phyloP scores from a whole-genome alignment of 2,329 filamentous ascomycete species.

The Huntiella moniliformis region DNA sequence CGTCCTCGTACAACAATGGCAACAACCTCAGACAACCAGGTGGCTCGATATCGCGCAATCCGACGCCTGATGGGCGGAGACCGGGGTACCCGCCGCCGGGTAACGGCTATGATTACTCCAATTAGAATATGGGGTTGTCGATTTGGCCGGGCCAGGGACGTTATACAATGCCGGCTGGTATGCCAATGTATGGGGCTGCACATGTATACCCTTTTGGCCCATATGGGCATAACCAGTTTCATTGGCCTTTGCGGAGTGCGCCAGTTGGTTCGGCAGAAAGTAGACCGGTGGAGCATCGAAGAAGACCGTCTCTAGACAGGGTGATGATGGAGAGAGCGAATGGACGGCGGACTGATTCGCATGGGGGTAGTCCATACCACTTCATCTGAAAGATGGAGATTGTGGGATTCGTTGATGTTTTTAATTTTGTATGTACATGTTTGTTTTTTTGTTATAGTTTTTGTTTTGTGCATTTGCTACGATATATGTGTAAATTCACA shows the following conservation, averaged over 20 bases:
- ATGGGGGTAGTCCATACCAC: constrained; percentile 3
- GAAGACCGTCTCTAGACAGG: no score
- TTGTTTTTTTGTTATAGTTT: constrained; percentile 2
- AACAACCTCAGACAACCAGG: constrained; percentile 10
- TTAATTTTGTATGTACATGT: not conserved
- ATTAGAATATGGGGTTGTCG: constrained; percentile 10
- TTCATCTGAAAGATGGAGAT: constrained; percentile 4
- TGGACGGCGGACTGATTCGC: no score
- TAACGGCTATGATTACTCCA: constrained; percentile 11
- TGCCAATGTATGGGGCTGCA: no score
- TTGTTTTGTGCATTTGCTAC: constrained; percentile 3
- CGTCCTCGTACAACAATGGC: constrained; percentile 4
- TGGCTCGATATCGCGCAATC: constrained; percentile 40
- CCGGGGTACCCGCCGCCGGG: constrained; percentile 23
- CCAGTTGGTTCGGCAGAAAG: no score
- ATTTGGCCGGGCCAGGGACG: not conserved
- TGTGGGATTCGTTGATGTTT: not conserved
- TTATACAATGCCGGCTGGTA: no score
- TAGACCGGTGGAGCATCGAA: no score
- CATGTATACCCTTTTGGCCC: no score
- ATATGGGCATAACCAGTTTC: no score
- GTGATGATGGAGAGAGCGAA: no score
- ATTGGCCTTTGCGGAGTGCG: no score
- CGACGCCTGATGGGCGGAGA: constrained; percentile 30
- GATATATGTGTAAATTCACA: constrained; percentile 2